These are phyloP conservation scores for Fusarium protoensiforme DNA, from an alignment of 2,329 filamentous ascomycete species.

Conservation along the genomic window DNA sequence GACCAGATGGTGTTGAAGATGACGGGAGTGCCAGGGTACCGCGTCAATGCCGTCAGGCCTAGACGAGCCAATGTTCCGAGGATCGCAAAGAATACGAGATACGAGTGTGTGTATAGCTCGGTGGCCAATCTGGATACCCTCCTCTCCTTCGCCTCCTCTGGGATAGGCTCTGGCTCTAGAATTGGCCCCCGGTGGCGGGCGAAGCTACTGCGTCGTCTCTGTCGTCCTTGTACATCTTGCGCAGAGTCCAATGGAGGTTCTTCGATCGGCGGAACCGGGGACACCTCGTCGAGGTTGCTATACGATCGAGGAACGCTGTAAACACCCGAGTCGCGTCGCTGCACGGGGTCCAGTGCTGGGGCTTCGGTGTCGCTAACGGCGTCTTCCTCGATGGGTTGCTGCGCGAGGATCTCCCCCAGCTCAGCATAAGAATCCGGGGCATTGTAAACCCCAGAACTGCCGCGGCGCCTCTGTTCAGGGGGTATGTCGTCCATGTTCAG, in stretches of 20 bases:
- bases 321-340: conserved; percentile 20
- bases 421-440: conserved; percentile 3
- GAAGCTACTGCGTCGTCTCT: conserved; percentile 13
- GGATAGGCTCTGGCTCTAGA: conserved; percentile 5
- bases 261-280: conserved; percentile 12
- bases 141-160: conserved; percentile 19
- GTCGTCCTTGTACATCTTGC: not conserved
- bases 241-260: not conserved
- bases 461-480: not conserved
- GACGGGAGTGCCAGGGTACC: conserved; percentile 81
- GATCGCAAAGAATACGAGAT: conserved; percentile 83
- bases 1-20: conserved; percentile 84
- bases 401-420: not conserved
- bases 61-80: conserved; percentile 86
- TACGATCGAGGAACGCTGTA: conserved; percentile 49
- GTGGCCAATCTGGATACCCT: conserved; percentile 63
- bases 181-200: not conserved
- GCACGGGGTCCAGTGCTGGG: not conserved
- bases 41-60: conserved; percentile 81
- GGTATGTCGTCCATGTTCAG: conserved; percentile 10
- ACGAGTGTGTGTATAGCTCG: conserved; percentile 78
- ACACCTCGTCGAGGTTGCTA: conserved; percentile 56
- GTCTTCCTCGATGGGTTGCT: not conserved
- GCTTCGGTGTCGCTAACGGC: not conserved
- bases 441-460: conserved; percentile 1